A percentile compares a stretch with the other conserved stretches of the same genome.
Conservation (phyloP, 345 rosid species). For the Arabis hirsuta region DNA sequence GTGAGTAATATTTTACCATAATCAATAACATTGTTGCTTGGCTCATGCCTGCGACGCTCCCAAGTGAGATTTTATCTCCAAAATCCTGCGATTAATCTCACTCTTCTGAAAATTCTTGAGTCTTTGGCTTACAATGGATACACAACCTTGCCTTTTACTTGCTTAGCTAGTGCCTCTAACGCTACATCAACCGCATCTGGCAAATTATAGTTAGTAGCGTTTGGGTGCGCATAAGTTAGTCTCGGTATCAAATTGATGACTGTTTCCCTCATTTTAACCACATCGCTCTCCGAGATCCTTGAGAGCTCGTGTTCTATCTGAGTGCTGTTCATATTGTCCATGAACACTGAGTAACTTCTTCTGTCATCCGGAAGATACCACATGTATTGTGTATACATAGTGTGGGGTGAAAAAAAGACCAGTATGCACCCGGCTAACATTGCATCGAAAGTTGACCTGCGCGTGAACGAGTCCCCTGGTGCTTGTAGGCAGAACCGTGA, state of each 20-base stretch:
- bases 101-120: not conserved
- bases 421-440: slow-evolving; percentile 62
- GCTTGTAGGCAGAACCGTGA: slow-evolving; percentile 53
- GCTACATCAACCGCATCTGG: slow-evolving; percentile 41
- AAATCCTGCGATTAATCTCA: not conserved
- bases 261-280: slow-evolving; percentile 21
- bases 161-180: slow-evolving; percentile 23
- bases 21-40: no score
- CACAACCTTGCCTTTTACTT: not conserved
- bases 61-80: slow-evolving; percentile 21
- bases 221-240: slow-evolving; percentile 33
- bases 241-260: slow-evolving; percentile 30
- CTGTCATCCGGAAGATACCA: slow-evolving; percentile 57
- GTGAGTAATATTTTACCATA: no score
- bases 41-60: slow-evolving; percentile 55
- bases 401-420: slow-evolving; percentile 58
- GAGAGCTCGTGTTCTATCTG: slow-evolving; percentile 32
- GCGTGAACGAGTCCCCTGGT: slow-evolving; percentile 60
- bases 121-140: slow-evolving; percentile 6
- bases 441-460: slow-evolving; percentile 60
- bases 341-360: slow-evolving; percentile 49
- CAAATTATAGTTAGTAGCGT: slow-evolving; percentile 28
- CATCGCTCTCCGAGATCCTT: slow-evolving; percentile 27
- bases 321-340: slow-evolving; percentile 34
- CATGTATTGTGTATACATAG: slow-evolving; percentile 53